phyloP scores from a whole-genome alignment of 495 filamentous ascomycete genomes.

The Aspergillus biplanus region DNA sequence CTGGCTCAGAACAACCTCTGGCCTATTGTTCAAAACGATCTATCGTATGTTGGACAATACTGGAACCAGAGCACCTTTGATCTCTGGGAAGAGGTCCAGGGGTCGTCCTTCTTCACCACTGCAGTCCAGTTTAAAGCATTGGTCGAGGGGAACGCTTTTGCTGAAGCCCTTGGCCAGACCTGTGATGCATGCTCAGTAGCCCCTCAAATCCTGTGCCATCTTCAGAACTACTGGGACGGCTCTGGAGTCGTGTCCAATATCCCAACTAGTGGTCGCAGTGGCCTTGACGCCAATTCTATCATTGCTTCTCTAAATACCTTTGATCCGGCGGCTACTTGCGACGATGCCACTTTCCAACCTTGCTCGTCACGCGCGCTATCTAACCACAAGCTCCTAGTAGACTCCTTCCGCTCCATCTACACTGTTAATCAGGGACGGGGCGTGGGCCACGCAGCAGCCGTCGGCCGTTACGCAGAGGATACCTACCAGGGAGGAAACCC shows the following conservation, averaged over 20 bases:
- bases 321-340: conserved; percentile 52
- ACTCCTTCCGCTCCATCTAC: conserved; percentile 56
- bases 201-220: conserved; percentile 54
- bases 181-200: conserved; percentile 53
- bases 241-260: conserved; percentile 46
- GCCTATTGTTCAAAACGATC: conserved; percentile 60
- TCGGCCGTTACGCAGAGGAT: conserved; percentile 73
- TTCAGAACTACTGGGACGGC: conserved; percentile 53
- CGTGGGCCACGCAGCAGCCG: conserved; percentile 57
- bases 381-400: conserved; percentile 53
- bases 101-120: conserved; percentile 64
- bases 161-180: conserved; percentile 44
- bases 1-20: conserved; percentile 47
- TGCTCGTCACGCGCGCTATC: conserved; percentile 50
- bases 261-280: conserved; percentile 45
- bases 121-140: conserved; percentile 60
- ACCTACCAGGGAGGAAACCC: conserved; percentile 68
- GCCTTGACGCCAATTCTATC: conserved; percentile 52
- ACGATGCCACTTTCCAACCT: conserved; percentile 54
- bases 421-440: conserved; percentile 41
- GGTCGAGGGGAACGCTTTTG: conserved; percentile 65
- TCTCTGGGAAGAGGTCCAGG: conserved; percentile 73
- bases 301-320: conserved; percentile 50
- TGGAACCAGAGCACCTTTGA: conserved; percentile 60
- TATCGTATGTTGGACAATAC: conserved; percentile 70